phyloP scores from a whole-genome alignment of 768 basidiomycete genomes.

The Suillus plorans region DNA sequence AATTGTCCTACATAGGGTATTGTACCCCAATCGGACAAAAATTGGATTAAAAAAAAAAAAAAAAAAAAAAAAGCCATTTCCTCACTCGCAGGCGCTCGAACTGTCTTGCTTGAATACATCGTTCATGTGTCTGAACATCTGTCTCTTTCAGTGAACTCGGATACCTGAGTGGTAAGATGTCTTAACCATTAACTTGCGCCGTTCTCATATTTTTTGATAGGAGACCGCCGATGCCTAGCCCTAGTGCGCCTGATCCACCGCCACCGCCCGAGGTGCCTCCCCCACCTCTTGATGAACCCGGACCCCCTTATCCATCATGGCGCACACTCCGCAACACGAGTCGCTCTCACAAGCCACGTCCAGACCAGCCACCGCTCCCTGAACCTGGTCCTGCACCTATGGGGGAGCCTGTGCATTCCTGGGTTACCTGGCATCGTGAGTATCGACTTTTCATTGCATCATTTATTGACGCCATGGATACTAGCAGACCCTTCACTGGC shows the following conservation, averaged over 20 bases:
- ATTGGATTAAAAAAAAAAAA: too few relatives aligned
- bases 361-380: slow-evolving; percentile 16
- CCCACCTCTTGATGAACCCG: slow-evolving; percentile 43
- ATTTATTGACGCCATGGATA: too few relatives aligned
- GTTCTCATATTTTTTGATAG: slow-evolving; percentile 21
- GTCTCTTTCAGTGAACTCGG: slow-evolving; percentile 63
- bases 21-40: too few relatives aligned
- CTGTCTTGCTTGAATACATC: neutral
- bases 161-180: slow-evolving; percentile 62
- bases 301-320: slow-evolving; percentile 59
- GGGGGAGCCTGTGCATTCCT: slow-evolving; percentile 32
- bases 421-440: slow-evolving; percentile 37
- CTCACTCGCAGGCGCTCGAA: too few relatives aligned
- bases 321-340: slow-evolving; percentile 44
- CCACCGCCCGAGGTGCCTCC: slow-evolving; percentile 44
- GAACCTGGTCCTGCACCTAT: slow-evolving; percentile 30
- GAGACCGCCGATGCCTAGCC: slow-evolving; percentile 44
- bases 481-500: too few relatives aligned
- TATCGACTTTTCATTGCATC: too few relatives aligned
- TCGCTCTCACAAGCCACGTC: slow-evolving; percentile 43
- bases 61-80: too few relatives aligned
- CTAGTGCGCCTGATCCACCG: slow-evolving; percentile 40
- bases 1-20: too few relatives aligned
- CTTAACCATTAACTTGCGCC: slow-evolving; percentile 3
- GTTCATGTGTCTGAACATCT: neutral